These are phyloP conservation scores for Mycena venus DNA, from an alignment of 768 basidiomycete genomes.

Conservation along the genomic window DNA sequence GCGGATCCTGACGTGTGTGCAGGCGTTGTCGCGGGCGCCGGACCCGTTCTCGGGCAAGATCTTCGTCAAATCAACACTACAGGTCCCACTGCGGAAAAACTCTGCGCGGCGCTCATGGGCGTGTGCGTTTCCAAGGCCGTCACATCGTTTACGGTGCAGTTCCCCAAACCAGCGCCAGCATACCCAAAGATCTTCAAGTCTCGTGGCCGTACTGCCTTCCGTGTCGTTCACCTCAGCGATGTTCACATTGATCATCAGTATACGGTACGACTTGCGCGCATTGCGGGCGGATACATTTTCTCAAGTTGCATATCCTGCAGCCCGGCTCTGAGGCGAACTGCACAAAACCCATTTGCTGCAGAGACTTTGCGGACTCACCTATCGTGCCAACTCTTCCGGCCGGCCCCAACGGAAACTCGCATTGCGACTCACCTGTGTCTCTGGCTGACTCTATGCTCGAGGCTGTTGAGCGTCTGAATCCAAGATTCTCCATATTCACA, in stretches of 20 bases:
- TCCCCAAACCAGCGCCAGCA: constrained; percentile 41
- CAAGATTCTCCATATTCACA: constrained; percentile 53
- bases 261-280: too few relatives aligned
- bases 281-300: too few relatives aligned
- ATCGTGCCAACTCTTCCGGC: constrained; percentile 47
- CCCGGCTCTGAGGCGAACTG: constrained; percentile 52
- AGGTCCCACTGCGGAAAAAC: constrained; percentile 48
- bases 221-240: constrained; percentile 55
- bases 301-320: constrained; percentile 30
- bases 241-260: constrained; percentile 56
- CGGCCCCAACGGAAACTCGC: constrained; percentile 45
- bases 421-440: constrained; percentile 51
- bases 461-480: constrained; percentile 41
- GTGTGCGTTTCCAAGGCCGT: constrained; percentile 47
- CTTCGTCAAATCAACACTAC: constrained; percentile 48
- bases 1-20: constrained; percentile 48
- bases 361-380: constrained; percentile 44
- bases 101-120: constrained; percentile 55
- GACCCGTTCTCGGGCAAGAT: constrained; percentile 55
- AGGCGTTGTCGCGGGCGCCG: constrained; percentile 48
- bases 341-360: constrained; percentile 55
- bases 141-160: constrained; percentile 41
- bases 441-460: constrained; percentile 55
- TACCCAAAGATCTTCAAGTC: constrained; percentile 31
- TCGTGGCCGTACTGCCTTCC: constrained; percentile 39